These are phyloP conservation scores for Candida ovalis DNA, from an alignment of 805 yeast genomes.

Conservation along the genomic window DNA sequence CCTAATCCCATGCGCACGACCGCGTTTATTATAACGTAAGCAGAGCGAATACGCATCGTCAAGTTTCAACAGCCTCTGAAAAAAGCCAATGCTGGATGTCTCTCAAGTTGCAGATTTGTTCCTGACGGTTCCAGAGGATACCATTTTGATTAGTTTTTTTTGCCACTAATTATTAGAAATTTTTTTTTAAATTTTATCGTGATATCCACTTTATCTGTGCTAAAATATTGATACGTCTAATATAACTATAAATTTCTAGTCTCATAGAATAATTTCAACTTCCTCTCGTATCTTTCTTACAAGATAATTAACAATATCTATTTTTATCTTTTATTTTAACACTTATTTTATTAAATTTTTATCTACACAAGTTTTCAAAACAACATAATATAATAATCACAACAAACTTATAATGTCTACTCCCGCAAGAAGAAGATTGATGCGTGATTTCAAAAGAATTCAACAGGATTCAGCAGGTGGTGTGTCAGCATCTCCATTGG, in stretches of 20 bases:
- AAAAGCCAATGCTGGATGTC: neutral
- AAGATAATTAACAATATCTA: neutral
- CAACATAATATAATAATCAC: too few relatives aligned
- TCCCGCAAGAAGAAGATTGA: slow-evolving; percentile 96
- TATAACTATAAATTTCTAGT: neutral
- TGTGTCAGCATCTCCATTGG: slow-evolving; percentile 93
- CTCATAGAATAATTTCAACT: neutral
- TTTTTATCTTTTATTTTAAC: neutral
- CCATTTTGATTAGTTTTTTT: neutral
- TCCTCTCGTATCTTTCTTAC: too few relatives aligned
- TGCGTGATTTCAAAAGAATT: slow-evolving; percentile 98
- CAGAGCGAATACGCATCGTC: too few relatives aligned
- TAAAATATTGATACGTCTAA: neutral
- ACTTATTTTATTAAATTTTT: neutral
- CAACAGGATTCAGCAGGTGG: slow-evolving; percentile 99
- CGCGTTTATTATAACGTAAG: too few relatives aligned
- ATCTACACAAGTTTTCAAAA: too few relatives aligned
- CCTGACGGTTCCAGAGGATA: neutral
- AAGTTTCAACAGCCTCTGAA: too few relatives aligned
- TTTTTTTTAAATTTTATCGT: too few relatives aligned
- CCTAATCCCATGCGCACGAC: too few relatives aligned
- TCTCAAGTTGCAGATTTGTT: neutral
- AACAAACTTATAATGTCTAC: slow-evolving; percentile 69
- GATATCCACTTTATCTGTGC: too few relatives aligned
- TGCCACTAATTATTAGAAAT: too few relatives aligned